phyloP scores from a whole-genome alignment of 352 stramenopile species.

The Pythium insidiosum region DNA sequence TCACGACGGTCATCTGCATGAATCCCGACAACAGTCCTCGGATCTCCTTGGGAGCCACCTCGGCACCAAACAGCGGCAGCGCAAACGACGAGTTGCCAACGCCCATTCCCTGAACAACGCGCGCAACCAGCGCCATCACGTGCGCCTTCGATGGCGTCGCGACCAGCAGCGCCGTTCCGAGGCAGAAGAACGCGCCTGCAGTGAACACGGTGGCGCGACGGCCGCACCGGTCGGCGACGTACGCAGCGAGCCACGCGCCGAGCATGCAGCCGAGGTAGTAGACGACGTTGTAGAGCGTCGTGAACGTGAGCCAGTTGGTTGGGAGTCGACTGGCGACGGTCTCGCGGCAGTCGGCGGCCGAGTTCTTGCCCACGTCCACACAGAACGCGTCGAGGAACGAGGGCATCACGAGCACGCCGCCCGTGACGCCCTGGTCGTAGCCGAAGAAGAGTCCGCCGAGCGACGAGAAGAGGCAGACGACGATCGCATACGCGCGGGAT shows the following conservation, averaged over 20 bases:
- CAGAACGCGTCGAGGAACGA: slow-evolving; percentile 38
- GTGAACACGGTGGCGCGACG: slow-evolving; percentile 29
- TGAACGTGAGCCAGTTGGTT: slow-evolving; percentile 32
- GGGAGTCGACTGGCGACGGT: slow-evolving; percentile 13
- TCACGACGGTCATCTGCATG: slow-evolving; percentile 35
- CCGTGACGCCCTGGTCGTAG: slow-evolving; percentile 34
- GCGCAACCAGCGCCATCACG: slow-evolving; percentile 16
- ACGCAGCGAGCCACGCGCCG: slow-evolving; percentile 21
- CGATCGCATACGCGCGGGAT: slow-evolving; percentile 11
- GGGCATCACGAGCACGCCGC: slow-evolving; percentile 32
- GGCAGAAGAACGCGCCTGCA: slow-evolving; percentile 26
- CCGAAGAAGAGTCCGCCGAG: slow-evolving; percentile 41
- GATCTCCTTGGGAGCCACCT: slow-evolving; percentile 31
- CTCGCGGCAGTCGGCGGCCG: slow-evolving; percentile 11
- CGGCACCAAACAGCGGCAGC: slow-evolving; percentile 30
- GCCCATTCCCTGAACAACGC: slow-evolving; percentile 30
- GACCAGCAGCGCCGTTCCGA: slow-evolving; percentile 25
- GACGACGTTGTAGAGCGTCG: slow-evolving; percentile 28
- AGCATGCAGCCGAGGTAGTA: slow-evolving; percentile 35
- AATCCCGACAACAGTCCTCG: slow-evolving; percentile 30
- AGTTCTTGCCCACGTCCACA: slow-evolving; percentile 31
- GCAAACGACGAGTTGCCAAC: slow-evolving; percentile 40
- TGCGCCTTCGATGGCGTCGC: slow-evolving; percentile 12
- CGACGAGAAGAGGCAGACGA: slow-evolving; percentile 29
- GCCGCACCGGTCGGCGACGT: slow-evolving; percentile 24